These are phyloP conservation scores for Paramecium sonneborni DNA, from an alignment of 73 alveolate genomes.

Conservation along the genomic window DNA sequence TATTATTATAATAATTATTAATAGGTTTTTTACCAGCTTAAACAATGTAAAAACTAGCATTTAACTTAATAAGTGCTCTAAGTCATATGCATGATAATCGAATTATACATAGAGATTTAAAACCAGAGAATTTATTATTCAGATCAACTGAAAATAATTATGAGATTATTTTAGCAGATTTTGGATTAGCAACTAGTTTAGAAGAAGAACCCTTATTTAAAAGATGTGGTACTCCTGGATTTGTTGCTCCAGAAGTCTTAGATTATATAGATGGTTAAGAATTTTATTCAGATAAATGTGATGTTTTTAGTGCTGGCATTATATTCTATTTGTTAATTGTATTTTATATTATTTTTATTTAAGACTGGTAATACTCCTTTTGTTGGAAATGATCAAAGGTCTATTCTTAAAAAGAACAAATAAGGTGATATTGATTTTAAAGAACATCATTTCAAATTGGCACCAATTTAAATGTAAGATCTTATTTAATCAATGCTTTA, in stretches of 20 bases:
- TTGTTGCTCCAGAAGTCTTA: conserved; percentile 66
- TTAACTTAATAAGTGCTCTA: conserved; percentile 74
- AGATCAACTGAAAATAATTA: conserved; percentile 38
- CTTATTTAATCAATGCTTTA: not conserved
- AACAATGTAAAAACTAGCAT: not conserved
- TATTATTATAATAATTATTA: not conserved
- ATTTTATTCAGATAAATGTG: conserved; percentile 26
- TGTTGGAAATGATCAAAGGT: conserved; percentile 38
- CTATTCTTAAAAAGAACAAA: conserved; percentile 38
- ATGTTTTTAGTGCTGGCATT: conserved; percentile 60
- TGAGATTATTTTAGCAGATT: conserved; percentile 59
- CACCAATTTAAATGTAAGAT: conserved; percentile 1
- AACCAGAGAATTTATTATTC: conserved; percentile 88
- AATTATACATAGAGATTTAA: conserved; percentile 88
- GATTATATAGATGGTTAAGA: not conserved
- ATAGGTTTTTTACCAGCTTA: conserved; percentile 37
- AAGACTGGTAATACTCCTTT: conserved; percentile 62
- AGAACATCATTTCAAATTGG: conserved; percentile 8
- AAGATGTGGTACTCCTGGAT: conserved; percentile 70
- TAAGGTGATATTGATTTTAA: conserved; percentile 44
- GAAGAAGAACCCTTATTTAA: conserved; percentile 22
- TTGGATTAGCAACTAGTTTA: conserved; percentile 55
- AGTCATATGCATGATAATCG: conserved; percentile 81
- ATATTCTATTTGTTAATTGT: conserved; percentile 48
- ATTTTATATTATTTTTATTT: not conserved